Base-by-base conservation (phyloP, 2,329 filamentous ascomycete species). In the Penicillium rolfsii region DNA sequence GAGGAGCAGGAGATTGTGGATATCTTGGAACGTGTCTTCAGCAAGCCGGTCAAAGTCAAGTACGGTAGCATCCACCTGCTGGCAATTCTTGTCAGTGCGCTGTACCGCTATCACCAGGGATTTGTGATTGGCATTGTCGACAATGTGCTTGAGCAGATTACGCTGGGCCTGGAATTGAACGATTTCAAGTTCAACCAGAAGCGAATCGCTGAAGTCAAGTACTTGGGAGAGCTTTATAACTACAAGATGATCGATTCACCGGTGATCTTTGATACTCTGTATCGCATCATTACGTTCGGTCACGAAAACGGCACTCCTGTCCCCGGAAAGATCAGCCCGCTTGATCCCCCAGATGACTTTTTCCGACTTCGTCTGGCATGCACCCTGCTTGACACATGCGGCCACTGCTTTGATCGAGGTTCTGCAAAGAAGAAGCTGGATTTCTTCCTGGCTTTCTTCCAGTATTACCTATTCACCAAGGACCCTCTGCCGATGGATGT, bases 161-260 rank as follows among this genome's bases (percentile, higher is more conserved):
- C 86, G 0, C 85, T 96, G 65, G 95, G 95, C 1, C 83, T 99
- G 2, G 95, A 99, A 77, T 87, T 93, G 68, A 98, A 98, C 70
- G 95, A 99, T 74, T 99, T 97, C 83, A 93, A 96, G 71, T 96
- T 93, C 79, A 97, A 96, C 73, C 95, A 99, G 77, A 89, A 93
- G 61, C 89, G 95, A 24, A 89, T 99, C 64, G 91, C 96, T 2
- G 94, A 98, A 76, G 91, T 97, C 71, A 98, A 97, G 74, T 99
- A 97, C 74, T 83, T 99, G 5, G 93, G 91, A 24, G 95, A 99
- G 77, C 85, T 99, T 9, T 99, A 99, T 80, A 97, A 97, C 71
- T 99, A 98, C 75, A 91, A 95, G 59, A 91, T 99, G 86, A 85
- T 99, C 40, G 95, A 99, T 76, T 95, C 96, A 46, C 91, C 91